Evolutionary conservation across 768 basidiomycete genomes (phyloP).

Genomic region (Russula vinacea): DNA sequence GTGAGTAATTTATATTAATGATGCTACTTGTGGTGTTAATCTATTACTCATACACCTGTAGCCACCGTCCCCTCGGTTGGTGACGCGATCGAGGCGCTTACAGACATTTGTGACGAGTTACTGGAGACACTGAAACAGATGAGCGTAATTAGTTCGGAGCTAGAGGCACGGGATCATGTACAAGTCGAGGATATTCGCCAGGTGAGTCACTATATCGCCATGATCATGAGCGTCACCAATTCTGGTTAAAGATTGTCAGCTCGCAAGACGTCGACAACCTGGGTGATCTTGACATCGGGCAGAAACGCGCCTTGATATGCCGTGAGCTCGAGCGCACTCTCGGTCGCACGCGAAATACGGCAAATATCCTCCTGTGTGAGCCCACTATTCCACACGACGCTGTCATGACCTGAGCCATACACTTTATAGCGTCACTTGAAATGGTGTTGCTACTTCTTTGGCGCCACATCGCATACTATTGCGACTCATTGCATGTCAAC

Average conservation of each 20-base stretch:
- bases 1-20: conserved; percentile 40
- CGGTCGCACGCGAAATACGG: conserved; percentile 42
- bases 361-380: conserved; percentile 57
- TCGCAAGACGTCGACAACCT: conserved; percentile 53
- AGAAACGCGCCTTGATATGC: conserved; percentile 64
- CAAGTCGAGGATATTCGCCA: conserved; percentile 68
- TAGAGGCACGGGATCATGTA: conserved; percentile 69
- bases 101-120: conserved; percentile 60
- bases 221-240: background rate
- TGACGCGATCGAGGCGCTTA: conserved; percentile 65
- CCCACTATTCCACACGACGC: conserved; percentile 9
- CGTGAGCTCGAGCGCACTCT: conserved; percentile 55
- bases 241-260: conserved; percentile 44
- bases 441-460: conserved; percentile 77
- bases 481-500: conserved; percentile 40
- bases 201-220: conserved; percentile 39
- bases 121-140: conserved; percentile 61
- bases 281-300: conserved; percentile 63
- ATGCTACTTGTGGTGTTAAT: conserved; percentile 10
- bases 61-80: conserved; percentile 76
- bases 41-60: conserved; percentile 32
- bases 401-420: background rate
- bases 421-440: conserved; percentile 58
- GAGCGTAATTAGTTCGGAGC: conserved; percentile 61
- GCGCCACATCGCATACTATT: conserved; percentile 73